phyloP scores from a whole-genome alignment of 2,329 filamentous ascomycete species.

The Rosellinia necatrix region DNA sequence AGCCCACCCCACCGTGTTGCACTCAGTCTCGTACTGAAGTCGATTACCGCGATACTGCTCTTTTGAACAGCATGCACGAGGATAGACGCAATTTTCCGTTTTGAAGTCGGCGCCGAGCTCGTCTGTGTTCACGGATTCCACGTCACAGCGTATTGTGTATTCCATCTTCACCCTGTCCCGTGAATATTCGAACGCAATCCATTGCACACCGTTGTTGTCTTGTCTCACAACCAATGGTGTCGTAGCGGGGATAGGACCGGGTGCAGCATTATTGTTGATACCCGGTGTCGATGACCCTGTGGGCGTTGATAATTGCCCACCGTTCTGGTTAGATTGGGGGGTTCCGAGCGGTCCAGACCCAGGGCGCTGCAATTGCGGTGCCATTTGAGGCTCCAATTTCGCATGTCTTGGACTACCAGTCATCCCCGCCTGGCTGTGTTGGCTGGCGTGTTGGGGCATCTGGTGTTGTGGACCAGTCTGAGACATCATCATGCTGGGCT shows the following conservation, averaged over 20 bases:
- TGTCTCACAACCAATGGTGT: conserved; percentile 93
- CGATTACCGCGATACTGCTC: conserved; percentile 97
- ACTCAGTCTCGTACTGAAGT: conserved; percentile 95
- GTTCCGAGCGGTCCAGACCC: conserved; percentile 54
- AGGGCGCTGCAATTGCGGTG: conserved; percentile 65
- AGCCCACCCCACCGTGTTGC: conserved; percentile 99
- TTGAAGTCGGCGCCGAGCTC: conserved; percentile 87
- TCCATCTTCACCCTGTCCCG: conserved; percentile 98
- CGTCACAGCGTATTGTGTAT: conserved; percentile 97
- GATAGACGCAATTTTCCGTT: conserved; percentile 97
- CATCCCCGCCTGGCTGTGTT: conserved; percentile 61
- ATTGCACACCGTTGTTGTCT: conserved; percentile 95
- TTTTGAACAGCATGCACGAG: conserved; percentile 90
- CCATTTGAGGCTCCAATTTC: conserved; percentile 67
- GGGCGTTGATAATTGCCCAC: conserved; percentile 50
- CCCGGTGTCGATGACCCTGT: conserved; percentile 53
- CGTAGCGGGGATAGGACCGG: conserved; percentile 94
- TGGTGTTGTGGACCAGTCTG: conserved; percentile 61
- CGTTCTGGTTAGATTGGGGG: conserved; percentile 51
- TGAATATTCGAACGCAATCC: conserved; percentile 99
- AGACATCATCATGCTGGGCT: conserved; percentile 70
- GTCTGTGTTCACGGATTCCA: conserved; percentile 93
- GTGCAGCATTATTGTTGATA: conserved; percentile 87
- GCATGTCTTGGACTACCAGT: conserved; percentile 64
- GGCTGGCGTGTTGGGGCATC: conserved; percentile 62